phyloP scores from a whole-genome alignment of 352 stramenopile species.

The Thraustochytrium sp. region DNA sequence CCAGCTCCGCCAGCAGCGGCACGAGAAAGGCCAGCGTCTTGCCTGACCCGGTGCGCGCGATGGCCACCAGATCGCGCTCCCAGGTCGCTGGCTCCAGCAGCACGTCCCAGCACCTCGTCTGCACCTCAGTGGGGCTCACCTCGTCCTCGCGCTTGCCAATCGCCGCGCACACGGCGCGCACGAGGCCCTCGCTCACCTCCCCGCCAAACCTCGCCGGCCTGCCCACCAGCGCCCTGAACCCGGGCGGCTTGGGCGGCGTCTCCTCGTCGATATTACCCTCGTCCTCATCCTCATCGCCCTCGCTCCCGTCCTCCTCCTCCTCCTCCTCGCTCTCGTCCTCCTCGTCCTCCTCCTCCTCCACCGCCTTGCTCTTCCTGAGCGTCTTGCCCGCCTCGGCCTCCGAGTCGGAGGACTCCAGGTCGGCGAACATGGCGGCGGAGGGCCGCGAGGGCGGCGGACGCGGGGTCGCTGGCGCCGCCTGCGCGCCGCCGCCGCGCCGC shows the following conservation, averaged over 20 bases:
- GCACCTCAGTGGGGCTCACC: background rate
- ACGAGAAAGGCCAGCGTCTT: slow-evolving; percentile 43
- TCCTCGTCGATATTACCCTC: background rate
- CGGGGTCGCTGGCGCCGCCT: too few species aligned
- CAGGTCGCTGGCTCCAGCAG: background rate
- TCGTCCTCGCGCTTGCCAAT: background rate
- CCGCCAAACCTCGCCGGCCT: background rate
- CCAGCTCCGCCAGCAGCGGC: background rate
- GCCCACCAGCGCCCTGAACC: background rate
- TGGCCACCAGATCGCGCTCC: slow-evolving; percentile 15
- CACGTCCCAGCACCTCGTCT: background rate
- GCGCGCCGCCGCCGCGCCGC: too few species aligned
- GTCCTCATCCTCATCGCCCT: background rate
- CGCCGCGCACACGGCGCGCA: background rate
- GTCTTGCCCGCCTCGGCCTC: too few species aligned
- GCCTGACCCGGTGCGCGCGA: slow-evolving; percentile 24
- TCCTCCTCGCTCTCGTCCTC: too few species aligned
- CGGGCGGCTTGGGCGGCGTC: background rate
- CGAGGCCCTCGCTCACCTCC: background rate
- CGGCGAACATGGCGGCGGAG: too few species aligned
- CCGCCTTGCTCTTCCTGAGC: too few species aligned
- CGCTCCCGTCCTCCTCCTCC: background rate
- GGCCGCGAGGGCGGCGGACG: too few species aligned
- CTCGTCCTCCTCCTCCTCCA: too few species aligned
- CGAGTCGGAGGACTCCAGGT: too few species aligned